These are phyloP conservation scores for Malus sylvestris DNA, from an alignment of 306 rosid genomes.

Conservation along the genomic window DNA sequence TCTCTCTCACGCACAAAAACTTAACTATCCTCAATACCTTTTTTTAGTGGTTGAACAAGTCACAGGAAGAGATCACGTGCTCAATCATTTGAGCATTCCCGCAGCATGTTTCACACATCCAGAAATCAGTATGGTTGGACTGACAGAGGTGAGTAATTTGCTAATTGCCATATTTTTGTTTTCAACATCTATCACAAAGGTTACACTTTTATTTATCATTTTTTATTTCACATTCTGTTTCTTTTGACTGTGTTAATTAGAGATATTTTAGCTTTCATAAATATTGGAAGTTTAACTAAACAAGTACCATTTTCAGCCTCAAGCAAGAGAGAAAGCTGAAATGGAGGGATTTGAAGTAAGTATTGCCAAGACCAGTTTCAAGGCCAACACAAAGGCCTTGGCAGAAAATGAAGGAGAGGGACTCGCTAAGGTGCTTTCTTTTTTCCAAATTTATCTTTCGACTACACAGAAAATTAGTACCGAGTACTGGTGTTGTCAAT, in stretches of 20 bases:
- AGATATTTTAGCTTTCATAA: background rate
- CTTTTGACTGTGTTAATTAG: background rate
- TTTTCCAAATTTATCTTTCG: background rate
- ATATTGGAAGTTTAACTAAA: conserved; percentile 8
- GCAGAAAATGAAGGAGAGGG: conserved; percentile 99
- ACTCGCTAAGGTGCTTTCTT: conserved; percentile 66
- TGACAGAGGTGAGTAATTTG: conserved; percentile 58
- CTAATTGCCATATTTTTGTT: background rate
- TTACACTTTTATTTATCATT: background rate
- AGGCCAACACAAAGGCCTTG: conserved; percentile 95
- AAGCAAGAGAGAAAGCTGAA: conserved; percentile 83
- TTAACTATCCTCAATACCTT: background rate
- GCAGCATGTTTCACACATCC: conserved; percentile 98
- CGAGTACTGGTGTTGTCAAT: background rate
- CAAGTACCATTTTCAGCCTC: conserved; percentile 59
- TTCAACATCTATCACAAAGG: background rate
- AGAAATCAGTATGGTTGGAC: conserved; percentile 94
- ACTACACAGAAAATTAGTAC: background rate
- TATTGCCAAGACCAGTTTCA: conserved; percentile 89
- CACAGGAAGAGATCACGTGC: conserved; percentile 84
- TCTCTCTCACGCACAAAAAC: background rate
- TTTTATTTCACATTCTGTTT: too few species aligned
- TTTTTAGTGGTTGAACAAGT: conserved; percentile 89
- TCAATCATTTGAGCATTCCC: conserved; percentile 90
- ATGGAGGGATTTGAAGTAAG: conserved; percentile 86